Conservation (phyloP, 2,329 filamentous ascomycete species). For the Hymenoscyphus scutula region DNA sequence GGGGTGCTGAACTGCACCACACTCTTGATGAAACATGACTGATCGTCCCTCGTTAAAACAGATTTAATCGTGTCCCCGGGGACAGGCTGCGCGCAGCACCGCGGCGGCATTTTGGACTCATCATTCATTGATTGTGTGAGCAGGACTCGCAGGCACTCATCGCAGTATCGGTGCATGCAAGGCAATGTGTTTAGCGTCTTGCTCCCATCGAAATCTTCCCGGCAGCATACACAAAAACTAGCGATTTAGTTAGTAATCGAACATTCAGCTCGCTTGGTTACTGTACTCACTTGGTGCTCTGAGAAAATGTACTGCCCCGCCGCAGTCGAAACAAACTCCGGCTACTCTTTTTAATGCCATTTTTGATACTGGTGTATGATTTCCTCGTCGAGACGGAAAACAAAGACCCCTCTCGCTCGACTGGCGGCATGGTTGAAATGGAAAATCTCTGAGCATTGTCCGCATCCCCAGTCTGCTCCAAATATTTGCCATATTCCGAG, state of each 20-base stretch:
- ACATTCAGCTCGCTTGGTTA: neutral
- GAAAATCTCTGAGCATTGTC: slow-evolving; percentile 15
- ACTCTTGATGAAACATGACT: slow-evolving; percentile 54
- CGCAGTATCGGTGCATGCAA: slow-evolving; percentile 59
- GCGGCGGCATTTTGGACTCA: slow-evolving; percentile 60
- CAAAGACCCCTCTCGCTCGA: slow-evolving; percentile 19
- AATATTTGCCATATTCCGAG: slow-evolving; percentile 34
- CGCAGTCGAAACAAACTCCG: slow-evolving; percentile 22
- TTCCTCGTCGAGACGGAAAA: slow-evolving; percentile 33
- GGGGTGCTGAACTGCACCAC: slow-evolving; percentile 58
- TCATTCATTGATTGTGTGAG: slow-evolving; percentile 53
- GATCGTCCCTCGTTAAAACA: slow-evolving; percentile 50
- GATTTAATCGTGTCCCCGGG: slow-evolving; percentile 48
- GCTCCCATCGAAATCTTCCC: slow-evolving; percentile 48
- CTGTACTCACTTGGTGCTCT: slow-evolving; percentile 30
- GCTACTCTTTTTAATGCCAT: slow-evolving; percentile 24
- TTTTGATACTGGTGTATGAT: slow-evolving; percentile 31
- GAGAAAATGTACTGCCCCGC: slow-evolving; percentile 17
- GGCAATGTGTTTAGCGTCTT: slow-evolving; percentile 48
- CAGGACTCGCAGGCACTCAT: slow-evolving; percentile 51
- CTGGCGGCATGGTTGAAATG: neutral
- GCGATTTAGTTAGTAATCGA: slow-evolving; percentile 17
- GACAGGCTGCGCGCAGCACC: slow-evolving; percentile 58
- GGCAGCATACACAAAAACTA: slow-evolving; percentile 58
- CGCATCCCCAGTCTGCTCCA: slow-evolving; percentile 26